Conservation (phyloP, 2,329 filamentous ascomycete genomes). For the Rutstroemia sp. region DNA sequence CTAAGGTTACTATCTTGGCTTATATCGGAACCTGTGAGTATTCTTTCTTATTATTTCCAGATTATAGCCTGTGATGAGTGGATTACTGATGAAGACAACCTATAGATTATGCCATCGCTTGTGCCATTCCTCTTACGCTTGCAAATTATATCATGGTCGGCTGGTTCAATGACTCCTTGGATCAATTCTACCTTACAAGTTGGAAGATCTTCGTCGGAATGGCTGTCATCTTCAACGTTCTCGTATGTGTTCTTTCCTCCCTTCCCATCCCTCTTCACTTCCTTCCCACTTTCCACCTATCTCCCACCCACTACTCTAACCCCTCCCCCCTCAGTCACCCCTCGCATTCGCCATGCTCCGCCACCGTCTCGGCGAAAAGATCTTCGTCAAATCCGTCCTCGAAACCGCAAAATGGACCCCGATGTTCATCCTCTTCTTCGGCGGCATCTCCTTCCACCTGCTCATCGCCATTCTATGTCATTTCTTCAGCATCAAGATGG, state of each 20-base stretch:
- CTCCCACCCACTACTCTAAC: neutral
- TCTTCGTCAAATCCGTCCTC: slow-evolving; percentile 33
- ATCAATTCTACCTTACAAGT: slow-evolving; percentile 60
- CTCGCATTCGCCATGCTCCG: slow-evolving; percentile 20
- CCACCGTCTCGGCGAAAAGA: slow-evolving; percentile 16
- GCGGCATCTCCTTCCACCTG: slow-evolving; percentile 37
- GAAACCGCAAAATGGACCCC: slow-evolving; percentile 49
- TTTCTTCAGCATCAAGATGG: slow-evolving; percentile 38
- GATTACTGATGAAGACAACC: neutral
- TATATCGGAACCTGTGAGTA: slow-evolving; percentile 47
- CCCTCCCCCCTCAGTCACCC: neutral
- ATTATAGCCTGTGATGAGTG: too few species aligned
- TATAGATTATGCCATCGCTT: slow-evolving; percentile 53
- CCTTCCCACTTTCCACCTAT: slow-evolving; percentile 23
- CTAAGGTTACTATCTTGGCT: slow-evolving; percentile 64
- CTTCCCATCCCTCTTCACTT: neutral
- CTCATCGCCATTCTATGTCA: slow-evolving; percentile 35
- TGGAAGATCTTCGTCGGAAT: slow-evolving; percentile 58
- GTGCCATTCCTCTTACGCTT: slow-evolving; percentile 57
- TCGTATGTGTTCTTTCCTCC: slow-evolving; percentile 24
- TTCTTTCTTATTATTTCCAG: too few species aligned
- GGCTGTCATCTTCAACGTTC: slow-evolving; percentile 55
- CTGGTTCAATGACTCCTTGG: slow-evolving; percentile 60
- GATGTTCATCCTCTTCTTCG: slow-evolving; percentile 36
- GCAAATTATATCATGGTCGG: slow-evolving; percentile 67